These are phyloP conservation scores for Pisolithus tinctorius DNA, from an alignment of 768 basidiomycete genomes.

Conservation along the genomic window DNA sequence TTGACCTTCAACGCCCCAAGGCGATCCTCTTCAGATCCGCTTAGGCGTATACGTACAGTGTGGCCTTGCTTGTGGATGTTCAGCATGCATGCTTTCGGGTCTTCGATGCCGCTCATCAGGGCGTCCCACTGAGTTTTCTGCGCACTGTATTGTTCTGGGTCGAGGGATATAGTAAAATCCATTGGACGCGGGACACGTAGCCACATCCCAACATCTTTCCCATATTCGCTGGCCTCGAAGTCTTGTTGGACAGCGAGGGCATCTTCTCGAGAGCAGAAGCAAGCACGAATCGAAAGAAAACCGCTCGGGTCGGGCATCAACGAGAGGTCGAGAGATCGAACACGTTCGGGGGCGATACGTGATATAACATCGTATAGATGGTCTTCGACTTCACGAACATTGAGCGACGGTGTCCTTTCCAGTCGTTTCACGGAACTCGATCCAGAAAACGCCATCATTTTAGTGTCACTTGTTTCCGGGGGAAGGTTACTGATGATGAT, in stretches of 20 bases:
- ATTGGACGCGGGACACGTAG: conserved; percentile 42
- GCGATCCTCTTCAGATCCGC: conserved; percentile 45
- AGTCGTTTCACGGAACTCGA: conserved; percentile 21
- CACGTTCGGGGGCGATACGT: conserved; percentile 10
- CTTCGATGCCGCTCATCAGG: conserved; percentile 30
- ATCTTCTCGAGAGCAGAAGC: conserved; percentile 44
- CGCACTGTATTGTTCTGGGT: conserved; percentile 42
- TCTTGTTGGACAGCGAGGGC: conserved; percentile 34
- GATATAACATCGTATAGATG: conserved; percentile 21
- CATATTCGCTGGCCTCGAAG: conserved; percentile 29
- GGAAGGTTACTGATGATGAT: conserved; percentile 42
- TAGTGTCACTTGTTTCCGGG: conserved; percentile 12
- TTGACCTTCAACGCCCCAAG: conserved; percentile 54
- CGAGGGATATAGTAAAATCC: conserved; percentile 44
- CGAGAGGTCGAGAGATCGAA: conserved; percentile 10
- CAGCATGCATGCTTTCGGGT: conserved; percentile 31
- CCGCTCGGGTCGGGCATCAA: conserved; percentile 22
- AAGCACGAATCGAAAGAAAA: conserved; percentile 31
- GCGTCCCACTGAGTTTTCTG: conserved; percentile 46
- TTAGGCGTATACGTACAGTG: conserved; percentile 34
- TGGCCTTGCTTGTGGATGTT: conserved; percentile 22
- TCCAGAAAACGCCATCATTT: conserved; percentile 27
- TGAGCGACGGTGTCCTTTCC: conserved; percentile 14
- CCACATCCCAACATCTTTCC: conserved; percentile 28
- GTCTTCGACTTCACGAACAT: conserved; percentile 13